Base-by-base conservation (phyloP, 345 rosid species). In the Eucalyptus erythrocorys region DNA sequence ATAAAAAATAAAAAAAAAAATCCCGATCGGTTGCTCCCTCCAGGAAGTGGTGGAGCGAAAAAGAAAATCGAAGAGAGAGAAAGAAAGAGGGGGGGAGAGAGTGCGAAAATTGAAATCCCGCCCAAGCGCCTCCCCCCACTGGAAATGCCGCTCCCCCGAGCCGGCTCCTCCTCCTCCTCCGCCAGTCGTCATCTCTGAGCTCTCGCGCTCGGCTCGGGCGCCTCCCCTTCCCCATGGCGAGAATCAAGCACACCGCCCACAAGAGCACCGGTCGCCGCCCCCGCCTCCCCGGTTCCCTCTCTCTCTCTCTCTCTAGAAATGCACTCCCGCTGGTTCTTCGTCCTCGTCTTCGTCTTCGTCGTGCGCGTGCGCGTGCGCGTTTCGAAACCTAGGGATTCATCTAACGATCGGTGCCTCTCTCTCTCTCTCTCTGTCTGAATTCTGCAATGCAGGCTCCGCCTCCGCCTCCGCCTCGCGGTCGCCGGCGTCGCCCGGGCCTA, bases 371-470 rank as follows among this genome's bases (percentile, higher is more conserved):
- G 24, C 81, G 80, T 34, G 1, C 27, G 82, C 26, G 47, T 40
- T 76, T 76, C 47, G 47, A 76, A 40, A 22, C 47, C 47, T 76
- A 40, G 84, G 82, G 84, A 76, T 76, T 76, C 47, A 24, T 40
- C 84, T 76, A 76, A 76, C 84, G 84, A 37, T 71, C 81, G 11
- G 9, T 14, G 24, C 9, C 71, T 1, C 37, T 64, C 10, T n/a
- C 79, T 27, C 68, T 66, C 37, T 64, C 21, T 64, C 68, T 66
- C 37, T 64, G 10, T 64, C 2, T 68, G 42, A 68, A 71, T 37
- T 71, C 82, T 76, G 82, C 47, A 76, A 19, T 76, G 84, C 84
- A 76, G 84, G 84, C 47, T 76, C 84, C 84, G 84, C 76, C 76
- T 64, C 84, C 84, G 84, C 76, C 76, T 64, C 76, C 76, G 40